Conservation (phyloP, 768 basidiomycete species). For the Fibroporia radiculosa region DNA sequence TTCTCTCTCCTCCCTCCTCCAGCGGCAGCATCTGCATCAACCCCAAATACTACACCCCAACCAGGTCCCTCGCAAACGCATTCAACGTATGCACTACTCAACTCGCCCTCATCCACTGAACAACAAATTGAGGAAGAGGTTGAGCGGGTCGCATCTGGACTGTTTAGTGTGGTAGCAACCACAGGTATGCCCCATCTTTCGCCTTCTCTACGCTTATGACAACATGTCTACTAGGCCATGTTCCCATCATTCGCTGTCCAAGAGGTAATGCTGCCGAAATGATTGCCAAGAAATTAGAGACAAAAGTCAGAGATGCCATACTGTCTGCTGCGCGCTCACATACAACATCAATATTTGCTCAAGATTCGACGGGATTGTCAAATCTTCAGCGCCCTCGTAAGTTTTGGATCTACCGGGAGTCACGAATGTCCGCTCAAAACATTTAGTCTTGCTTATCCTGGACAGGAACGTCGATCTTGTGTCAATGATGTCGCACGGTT, state of each 20-base stretch:
- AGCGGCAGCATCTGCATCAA: conserved; percentile 27
- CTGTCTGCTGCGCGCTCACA: conserved; percentile 62
- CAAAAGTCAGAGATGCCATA: conserved; percentile 81
- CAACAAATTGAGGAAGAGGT: conserved; percentile 89
- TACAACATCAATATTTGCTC: conserved; percentile 59
- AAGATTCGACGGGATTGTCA: conserved; percentile 76
- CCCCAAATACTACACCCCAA: conserved; percentile 28
- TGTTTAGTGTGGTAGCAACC: conserved; percentile 89
- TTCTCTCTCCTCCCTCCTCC: conserved; percentile 80
- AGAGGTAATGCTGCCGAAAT: conserved; percentile 97
- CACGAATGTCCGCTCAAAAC: neutral
- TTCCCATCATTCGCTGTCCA: conserved; percentile 92
- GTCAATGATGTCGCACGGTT: conserved; percentile 90
- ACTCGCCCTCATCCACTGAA: conserved; percentile 86
- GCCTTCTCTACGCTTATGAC: neutral
- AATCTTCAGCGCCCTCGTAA: conserved; percentile 82
- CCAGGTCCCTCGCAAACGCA: conserved; percentile 26
- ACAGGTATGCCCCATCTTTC: conserved; percentile 45
- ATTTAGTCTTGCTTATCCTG: conserved; percentile 79
- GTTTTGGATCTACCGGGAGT: too few relatives aligned
- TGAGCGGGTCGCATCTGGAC: conserved; percentile 81
- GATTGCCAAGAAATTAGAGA: conserved; percentile 95
- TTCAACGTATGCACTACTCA: conserved; percentile 80
- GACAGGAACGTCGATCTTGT: conserved; percentile 94
- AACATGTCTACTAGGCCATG: conserved; percentile 51